Evolutionary conservation across 352 stramenopile species (phyloP).

Genomic region (Detonula confervacea): DNA sequence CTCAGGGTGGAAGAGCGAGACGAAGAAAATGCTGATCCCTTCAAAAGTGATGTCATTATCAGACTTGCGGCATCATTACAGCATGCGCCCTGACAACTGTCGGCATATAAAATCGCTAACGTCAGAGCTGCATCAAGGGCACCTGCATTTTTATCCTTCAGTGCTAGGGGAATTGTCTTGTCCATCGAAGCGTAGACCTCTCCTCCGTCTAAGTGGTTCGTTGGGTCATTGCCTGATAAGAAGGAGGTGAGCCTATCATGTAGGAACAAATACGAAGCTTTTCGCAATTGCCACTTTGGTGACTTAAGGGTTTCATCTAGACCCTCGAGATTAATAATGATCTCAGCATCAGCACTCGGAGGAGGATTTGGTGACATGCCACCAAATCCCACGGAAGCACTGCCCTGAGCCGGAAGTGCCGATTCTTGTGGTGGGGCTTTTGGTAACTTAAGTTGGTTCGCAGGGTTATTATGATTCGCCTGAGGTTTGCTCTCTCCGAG

Average conservation of each 20-base stretch:
- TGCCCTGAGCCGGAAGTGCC: not conserved
- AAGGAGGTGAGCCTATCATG: constrained; percentile 43
- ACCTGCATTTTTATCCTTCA: constrained; percentile 79
- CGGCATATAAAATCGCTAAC: constrained; percentile 65
- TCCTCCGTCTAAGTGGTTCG: constrained; percentile 57
- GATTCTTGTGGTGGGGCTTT: not conserved
- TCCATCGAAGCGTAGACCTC: constrained; percentile 61
- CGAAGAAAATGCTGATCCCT: constrained; percentile 76
- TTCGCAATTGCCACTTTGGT: constrained; percentile 81
- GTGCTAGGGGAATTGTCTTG: constrained; percentile 47
- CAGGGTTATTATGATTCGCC: not conserved
- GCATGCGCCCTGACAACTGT: constrained; percentile 64
- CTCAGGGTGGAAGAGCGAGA: constrained; percentile 69
- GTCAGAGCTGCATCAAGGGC: constrained; percentile 77
- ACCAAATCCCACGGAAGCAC: constrained; percentile 6
- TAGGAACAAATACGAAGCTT: constrained; percentile 78
- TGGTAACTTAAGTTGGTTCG: not conserved
- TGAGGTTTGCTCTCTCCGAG: not conserved
- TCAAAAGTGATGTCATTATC: constrained; percentile 72
- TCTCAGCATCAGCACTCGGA: constrained; percentile 20
- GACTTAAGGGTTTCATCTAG: constrained; percentile 63
- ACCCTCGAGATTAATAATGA: constrained; percentile 50
- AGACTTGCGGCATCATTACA: constrained; percentile 51
- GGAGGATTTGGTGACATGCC: not conserved
- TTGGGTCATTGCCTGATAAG: constrained; percentile 29